phyloP scores from a whole-genome alignment of 140 eudicot genomes.

The Ambrosia hybrid region DNA sequence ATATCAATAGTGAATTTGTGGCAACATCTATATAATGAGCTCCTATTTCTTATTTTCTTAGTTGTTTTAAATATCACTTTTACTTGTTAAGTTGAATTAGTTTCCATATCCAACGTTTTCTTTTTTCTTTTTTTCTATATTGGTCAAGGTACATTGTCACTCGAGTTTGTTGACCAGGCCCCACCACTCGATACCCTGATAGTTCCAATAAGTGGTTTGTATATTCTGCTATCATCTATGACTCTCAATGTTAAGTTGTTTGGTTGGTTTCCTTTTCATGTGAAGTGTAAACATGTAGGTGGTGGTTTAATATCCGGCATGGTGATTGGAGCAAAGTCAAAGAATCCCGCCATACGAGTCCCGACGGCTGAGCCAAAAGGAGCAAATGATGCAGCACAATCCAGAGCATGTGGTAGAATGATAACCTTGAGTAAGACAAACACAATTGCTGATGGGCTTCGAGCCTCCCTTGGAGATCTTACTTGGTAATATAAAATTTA shows the following conservation, averaged over 20 bases:
- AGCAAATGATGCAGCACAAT: constrained; percentile 88
- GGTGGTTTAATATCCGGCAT: constrained; percentile 92
- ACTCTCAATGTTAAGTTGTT: too few relatives aligned
- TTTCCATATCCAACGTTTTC: not conserved
- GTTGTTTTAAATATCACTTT: too few relatives aligned
- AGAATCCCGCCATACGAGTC: constrained; percentile 67
- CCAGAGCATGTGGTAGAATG: constrained; percentile 67
- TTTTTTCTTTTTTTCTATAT: constrained; percentile 31
- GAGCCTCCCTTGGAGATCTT: constrained; percentile 83
- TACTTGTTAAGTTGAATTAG: too few relatives aligned
- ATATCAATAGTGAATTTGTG: too few relatives aligned
- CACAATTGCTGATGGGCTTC: constrained; percentile 92
- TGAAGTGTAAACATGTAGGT: constrained; percentile 45
- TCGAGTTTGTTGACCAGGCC: constrained; percentile 79
- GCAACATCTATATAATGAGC: too few relatives aligned
- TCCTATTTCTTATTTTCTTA: too few relatives aligned
- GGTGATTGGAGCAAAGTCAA: constrained; percentile 81
- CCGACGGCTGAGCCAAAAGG: constrained; percentile 94
- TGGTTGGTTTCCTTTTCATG: constrained; percentile 1
- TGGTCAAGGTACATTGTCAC: constrained; percentile 86
- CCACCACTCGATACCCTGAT: constrained; percentile 80
- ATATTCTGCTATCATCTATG: constrained; percentile 3
- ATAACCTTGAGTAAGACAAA: constrained; percentile 60
- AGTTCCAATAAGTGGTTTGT: constrained; percentile 85
- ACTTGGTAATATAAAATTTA: constrained; percentile 56